Conservation (phyloP, 257 asterid species). For the Solanum ossicruentum region DNA sequence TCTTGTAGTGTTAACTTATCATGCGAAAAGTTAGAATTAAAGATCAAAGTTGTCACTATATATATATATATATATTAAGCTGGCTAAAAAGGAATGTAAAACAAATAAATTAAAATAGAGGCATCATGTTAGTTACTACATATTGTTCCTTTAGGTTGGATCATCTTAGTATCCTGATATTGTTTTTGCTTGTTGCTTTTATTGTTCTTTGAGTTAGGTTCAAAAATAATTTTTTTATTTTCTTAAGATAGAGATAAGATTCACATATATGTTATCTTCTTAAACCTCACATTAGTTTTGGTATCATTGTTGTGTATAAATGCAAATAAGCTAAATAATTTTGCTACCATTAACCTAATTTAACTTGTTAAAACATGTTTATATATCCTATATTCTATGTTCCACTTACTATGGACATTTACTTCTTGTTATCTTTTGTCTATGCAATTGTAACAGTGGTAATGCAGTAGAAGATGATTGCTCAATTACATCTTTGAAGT, state of each 20-base stretch:
- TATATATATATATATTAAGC: background rate
- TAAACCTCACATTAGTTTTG: fast-evolving
- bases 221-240: fast-evolving
- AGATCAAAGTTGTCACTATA: background rate
- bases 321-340: background rate
- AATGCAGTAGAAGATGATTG: slow-evolving; percentile 24
- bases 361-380: background rate
- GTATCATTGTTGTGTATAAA: background rate
- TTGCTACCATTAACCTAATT: background rate
- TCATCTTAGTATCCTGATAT: background rate
- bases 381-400: background rate
- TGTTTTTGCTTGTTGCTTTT: background rate
- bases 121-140: background rate
- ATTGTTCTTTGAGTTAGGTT: background rate
- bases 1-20: background rate
- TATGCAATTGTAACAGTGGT: slow-evolving; percentile 15
- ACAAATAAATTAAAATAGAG: background rate
- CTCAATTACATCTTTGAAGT: slow-evolving; percentile 25
- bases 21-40: background rate
- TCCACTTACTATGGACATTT: background rate
- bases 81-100: background rate
- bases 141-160: background rate
- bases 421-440: background rate
- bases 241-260: background rate
- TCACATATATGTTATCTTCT: fast-evolving